These are phyloP conservation scores for Articulospora tetracladia DNA, from an alignment of 495 filamentous ascomycete species.

Conservation along the genomic window DNA sequence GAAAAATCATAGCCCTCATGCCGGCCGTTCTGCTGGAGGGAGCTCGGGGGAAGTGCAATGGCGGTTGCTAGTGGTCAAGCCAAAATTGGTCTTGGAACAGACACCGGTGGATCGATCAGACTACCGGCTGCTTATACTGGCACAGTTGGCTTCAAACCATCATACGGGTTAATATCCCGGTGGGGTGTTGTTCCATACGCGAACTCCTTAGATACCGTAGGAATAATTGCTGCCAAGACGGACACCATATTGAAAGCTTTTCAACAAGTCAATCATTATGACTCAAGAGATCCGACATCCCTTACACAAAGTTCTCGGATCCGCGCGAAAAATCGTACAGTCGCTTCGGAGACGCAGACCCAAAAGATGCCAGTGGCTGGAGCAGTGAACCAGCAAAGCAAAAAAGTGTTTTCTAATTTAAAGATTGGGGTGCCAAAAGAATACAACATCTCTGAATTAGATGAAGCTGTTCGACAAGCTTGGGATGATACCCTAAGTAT, in stretches of 20 bases:
- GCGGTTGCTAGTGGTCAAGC: conserved; percentile 72
- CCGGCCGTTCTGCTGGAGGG: conserved; percentile 67
- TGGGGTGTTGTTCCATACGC: conserved; percentile 94
- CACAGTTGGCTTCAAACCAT: conserved; percentile 88
- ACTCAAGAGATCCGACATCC: conserved; percentile 75
- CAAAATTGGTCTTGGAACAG: conserved; percentile 81
- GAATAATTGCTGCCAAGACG: conserved; percentile 60
- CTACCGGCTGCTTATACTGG: conserved; percentile 91
- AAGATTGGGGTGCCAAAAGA: conserved; percentile 75
- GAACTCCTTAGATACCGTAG: conserved; percentile 93
- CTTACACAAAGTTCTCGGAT: conserved; percentile 44
- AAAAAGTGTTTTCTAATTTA: conserved; percentile 6
- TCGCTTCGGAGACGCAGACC: neutral
- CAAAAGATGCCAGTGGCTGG: neutral
- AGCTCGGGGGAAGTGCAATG: conserved; percentile 94
- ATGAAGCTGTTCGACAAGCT: conserved; percentile 57
- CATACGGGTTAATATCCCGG: conserved; percentile 77
- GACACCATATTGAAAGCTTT: conserved; percentile 51
- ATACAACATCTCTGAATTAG: conserved; percentile 85
- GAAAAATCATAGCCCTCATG: neutral
- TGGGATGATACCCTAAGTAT: conserved; percentile 60
- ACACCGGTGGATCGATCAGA: conserved; percentile 91
- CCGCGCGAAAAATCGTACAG: conserved; percentile 6
- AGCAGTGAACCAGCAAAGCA: conserved; percentile 1
- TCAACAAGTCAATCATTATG: conserved; percentile 39